phyloP scores from a whole-genome alignment of 2,329 filamentous ascomycete genomes.

The Aspergillus sp. region DNA sequence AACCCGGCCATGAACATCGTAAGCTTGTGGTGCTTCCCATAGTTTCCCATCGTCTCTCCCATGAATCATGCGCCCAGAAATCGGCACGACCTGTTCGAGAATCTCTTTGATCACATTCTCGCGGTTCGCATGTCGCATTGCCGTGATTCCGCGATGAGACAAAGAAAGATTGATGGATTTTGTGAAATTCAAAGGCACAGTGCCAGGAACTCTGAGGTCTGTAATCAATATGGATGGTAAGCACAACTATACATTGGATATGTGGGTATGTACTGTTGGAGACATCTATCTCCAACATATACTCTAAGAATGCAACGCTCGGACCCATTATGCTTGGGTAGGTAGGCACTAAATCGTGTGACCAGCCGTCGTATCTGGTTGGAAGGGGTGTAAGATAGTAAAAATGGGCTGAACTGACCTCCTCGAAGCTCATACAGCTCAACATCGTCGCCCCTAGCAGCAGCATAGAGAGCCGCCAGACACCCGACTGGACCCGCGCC shows the following conservation, averaged over 20 bases:
- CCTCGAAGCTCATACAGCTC: constrained; percentile 91
- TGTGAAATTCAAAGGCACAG: constrained; percentile 87
- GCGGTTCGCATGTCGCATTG: constrained; percentile 70
- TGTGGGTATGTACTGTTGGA: background rate
- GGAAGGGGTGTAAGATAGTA: background rate
- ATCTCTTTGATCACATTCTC: constrained; percentile 70
- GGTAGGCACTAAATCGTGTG: no score
- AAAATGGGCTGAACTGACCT: constrained; percentile 59
- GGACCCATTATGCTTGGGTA: no score
- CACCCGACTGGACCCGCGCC: constrained; percentile 93
- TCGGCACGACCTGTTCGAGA: constrained; percentile 77
- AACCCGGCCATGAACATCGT: constrained; percentile 86
- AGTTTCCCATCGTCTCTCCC: constrained; percentile 65
- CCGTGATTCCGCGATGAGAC: constrained; percentile 89
- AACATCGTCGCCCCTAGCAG: constrained; percentile 81
- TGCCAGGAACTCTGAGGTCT: constrained; percentile 86
- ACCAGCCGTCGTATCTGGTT: no score
- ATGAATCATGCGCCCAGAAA: constrained; percentile 97
- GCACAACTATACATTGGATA: background rate
- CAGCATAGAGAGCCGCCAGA: constrained; percentile 88
- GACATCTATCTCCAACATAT: no score
- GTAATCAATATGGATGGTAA: constrained; percentile 8
- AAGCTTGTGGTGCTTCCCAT: constrained; percentile 78
- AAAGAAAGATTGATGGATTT: constrained; percentile 98
- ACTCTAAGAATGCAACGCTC: no score